phyloP scores from a whole-genome alignment of 2,329 filamentous ascomycete genomes.

The Ophiostoma australiae region DNA sequence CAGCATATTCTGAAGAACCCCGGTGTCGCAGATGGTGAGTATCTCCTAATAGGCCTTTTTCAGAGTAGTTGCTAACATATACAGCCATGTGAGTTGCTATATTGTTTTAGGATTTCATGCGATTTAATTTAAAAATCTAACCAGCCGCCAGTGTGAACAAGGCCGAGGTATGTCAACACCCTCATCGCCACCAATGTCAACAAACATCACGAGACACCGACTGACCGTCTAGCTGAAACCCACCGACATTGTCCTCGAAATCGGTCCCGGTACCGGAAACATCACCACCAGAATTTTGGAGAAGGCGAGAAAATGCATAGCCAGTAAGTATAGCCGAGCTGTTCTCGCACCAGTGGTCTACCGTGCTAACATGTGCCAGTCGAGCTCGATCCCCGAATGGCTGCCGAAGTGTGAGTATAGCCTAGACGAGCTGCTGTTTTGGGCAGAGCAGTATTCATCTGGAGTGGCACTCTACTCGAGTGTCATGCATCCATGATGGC shows the following conservation, averaged over 20 bases:
- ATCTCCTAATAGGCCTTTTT: neutral
- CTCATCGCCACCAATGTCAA: neutral
- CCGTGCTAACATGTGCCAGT: constrained; percentile 41
- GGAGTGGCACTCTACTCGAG: neutral
- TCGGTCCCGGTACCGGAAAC: constrained; percentile 77
- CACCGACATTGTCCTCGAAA: constrained; percentile 83
- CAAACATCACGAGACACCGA: neutral
- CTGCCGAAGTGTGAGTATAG: constrained; percentile 69
- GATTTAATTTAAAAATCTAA: neutral
- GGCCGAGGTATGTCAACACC: constrained; percentile 23
- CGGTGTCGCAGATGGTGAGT: constrained; percentile 29
- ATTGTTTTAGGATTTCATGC: neutral
- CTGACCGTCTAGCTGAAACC: constrained; percentile 65
- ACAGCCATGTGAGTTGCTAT: constrained; percentile 27
- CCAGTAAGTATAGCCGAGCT: constrained; percentile 33
- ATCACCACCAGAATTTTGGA: constrained; percentile 85
- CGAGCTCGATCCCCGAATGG: constrained; percentile 94
- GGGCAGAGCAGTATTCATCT: neutral
- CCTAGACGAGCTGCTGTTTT: neutral
- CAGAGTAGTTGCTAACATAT: constrained; percentile 10
- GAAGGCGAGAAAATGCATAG: constrained; percentile 73
- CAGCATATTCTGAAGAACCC: constrained; percentile 71
- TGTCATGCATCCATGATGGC: no score
- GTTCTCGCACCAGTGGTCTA: neutral
- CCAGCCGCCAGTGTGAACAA: constrained; percentile 24